phyloP scores from a whole-genome alignment of 768 basidiomycete species.

The Mycena metata region DNA sequence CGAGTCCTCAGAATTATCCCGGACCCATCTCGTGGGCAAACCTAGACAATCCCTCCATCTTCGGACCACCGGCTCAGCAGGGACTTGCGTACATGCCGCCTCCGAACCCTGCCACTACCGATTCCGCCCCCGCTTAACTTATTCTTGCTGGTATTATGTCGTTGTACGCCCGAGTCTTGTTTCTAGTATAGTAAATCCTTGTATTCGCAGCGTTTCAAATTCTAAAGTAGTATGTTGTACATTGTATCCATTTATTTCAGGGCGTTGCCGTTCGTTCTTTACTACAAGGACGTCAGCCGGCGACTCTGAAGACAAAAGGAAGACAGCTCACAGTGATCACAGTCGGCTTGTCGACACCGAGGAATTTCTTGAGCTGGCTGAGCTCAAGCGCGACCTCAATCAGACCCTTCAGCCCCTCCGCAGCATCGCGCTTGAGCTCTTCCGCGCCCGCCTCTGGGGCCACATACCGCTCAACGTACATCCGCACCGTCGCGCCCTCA shows the following conservation, averaged over 20 bases:
- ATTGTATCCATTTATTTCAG: constrained; percentile 22
- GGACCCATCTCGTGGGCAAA: neutral
- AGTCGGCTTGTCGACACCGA: constrained; percentile 91
- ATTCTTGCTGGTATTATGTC: neutral
- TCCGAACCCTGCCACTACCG: neutral
- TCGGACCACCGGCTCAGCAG: neutral
- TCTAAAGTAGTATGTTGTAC: constrained; percentile 36
- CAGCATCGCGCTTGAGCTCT: constrained; percentile 81
- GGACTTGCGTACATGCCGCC: neutral
- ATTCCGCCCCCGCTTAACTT: constrained; percentile 1
- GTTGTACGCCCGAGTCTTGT: neutral
- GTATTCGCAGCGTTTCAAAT: constrained; percentile 6
- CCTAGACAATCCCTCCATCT: constrained; percentile 5
- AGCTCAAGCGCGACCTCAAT: constrained; percentile 95
- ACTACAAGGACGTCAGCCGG: neutral
- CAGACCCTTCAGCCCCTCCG: constrained; percentile 92
- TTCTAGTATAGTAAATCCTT: neutral
- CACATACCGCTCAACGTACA: constrained; percentile 96
- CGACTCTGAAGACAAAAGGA: neutral
- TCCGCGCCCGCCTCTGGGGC: constrained; percentile 74
- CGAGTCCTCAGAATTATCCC: neutral
- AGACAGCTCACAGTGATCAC: constrained; percentile 84
- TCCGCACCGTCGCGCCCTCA: constrained; percentile 94
- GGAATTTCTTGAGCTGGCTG: constrained; percentile 87
- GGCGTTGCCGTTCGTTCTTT: constrained; percentile 13